A percentile compares a stretch with the other conserved stretches of the same genome.
These are phyloP conservation scores for Leccinellum luteum DNA, from an alignment of 768 basidiomycete genomes.

Conservation along the genomic window DNA sequence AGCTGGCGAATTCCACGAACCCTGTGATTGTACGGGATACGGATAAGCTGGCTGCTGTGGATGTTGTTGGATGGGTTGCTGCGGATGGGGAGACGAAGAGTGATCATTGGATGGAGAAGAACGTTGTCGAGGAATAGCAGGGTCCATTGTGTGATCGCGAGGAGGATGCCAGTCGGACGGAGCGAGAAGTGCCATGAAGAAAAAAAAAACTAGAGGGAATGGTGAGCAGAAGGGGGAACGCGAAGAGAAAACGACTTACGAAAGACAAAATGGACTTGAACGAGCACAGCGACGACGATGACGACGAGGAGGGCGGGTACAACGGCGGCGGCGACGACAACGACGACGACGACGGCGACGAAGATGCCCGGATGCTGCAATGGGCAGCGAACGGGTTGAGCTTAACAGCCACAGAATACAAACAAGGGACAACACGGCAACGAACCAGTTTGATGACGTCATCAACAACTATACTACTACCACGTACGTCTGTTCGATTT, in stretches of 20 bases:
- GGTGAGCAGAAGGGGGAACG: not conserved
- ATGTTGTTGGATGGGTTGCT: slow-evolving; percentile 21
- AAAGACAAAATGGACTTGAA: slow-evolving; percentile 1
- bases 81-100: slow-evolving; percentile 30
- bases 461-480: slow-evolving; percentile 1
- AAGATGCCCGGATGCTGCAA: not conserved
- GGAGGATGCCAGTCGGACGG: slow-evolving; percentile 72
- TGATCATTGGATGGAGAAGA: slow-evolving; percentile 60
- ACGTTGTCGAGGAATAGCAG: slow-evolving; percentile 53
- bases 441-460: not conserved
- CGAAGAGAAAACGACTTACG: not conserved
- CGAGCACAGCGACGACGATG: not conserved
- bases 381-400: not conserved
- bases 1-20: slow-evolving; percentile 66
- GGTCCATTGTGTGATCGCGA: slow-evolving; percentile 61
- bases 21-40: slow-evolving; percentile 68
- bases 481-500: slow-evolving; percentile 37
- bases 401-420: slow-evolving; percentile 15
- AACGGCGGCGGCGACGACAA: not conserved
- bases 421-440: slow-evolving; percentile 15
- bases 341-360: not conserved
- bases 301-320: not conserved
- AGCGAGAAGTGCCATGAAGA: slow-evolving; percentile 76
- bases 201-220: not conserved
- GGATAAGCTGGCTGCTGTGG: slow-evolving; percentile 47